Evolutionary conservation across 129 eudicot species (phyloP).

Genomic region (Centaurea solstitialis): DNA sequence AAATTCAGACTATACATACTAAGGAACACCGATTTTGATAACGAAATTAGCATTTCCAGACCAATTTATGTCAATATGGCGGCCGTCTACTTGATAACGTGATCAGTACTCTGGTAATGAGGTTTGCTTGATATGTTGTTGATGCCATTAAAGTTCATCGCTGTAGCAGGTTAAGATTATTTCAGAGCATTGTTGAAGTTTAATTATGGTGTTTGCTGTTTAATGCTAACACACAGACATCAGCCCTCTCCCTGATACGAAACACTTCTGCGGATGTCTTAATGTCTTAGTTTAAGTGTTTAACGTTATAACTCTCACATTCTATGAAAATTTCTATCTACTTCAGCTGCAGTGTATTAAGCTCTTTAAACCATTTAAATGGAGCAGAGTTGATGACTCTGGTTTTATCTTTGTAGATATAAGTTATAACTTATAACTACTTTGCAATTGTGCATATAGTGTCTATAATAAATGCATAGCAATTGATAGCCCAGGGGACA

Average conservation of each 20-base stretch:
- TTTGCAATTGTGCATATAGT: background rate
- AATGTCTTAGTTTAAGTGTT: background rate
- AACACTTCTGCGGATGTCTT: background rate
- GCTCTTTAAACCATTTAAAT: background rate
- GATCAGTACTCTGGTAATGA: background rate
- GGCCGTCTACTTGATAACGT: background rate
- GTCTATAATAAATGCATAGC: background rate
- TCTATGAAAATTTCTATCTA: background rate
- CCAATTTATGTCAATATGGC: background rate
- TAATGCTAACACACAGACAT: background rate
- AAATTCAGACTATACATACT: background rate
- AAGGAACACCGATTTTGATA: background rate
- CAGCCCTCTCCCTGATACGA: background rate
- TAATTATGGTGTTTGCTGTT: background rate
- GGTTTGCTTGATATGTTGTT: constrained; percentile 1
- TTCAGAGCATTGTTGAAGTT: background rate
- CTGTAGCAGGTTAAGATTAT: background rate
- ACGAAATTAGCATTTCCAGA: background rate
- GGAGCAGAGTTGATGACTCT: background rate
- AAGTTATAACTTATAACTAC: background rate
- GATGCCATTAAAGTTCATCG: background rate
- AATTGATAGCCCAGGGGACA: no score
- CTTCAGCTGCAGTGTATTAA: background rate
- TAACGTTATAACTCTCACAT: background rate
- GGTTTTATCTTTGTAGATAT: background rate